These are phyloP conservation scores for Candida namnaoensis DNA, from an alignment of 805 yeast genomes.

Conservation along the genomic window DNA sequence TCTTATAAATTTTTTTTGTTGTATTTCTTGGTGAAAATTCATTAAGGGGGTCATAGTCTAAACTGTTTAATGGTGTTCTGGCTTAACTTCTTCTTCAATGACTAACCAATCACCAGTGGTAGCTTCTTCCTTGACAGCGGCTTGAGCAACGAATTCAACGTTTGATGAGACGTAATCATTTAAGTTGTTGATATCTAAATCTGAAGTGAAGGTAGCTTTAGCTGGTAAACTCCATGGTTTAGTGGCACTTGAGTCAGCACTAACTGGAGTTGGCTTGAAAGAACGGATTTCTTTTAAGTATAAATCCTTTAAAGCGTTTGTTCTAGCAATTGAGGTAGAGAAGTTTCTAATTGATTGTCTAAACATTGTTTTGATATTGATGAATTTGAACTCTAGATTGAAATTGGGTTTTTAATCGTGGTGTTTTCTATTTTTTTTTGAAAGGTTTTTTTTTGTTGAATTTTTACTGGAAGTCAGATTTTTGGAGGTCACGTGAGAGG, in stretches of 20 bases:
- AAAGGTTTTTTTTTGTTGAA: neutral
- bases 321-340: conserved; percentile 24
- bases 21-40: neutral
- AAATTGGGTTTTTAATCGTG: neutral
- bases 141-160: conserved; percentile 68
- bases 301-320: conserved; percentile 69
- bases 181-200: conserved; percentile 58
- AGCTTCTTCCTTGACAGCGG: conserved; percentile 33
- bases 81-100: conserved; percentile 59
- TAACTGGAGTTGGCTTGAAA: conserved; percentile 75
- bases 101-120: conserved; percentile 72
- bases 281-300: conserved; percentile 81
- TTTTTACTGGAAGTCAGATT: neutral
- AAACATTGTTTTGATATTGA: conserved; percentile 1
- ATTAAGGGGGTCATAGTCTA: neutral
- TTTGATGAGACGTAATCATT: conserved; percentile 58
- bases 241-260: conserved; percentile 64
- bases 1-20: too few species aligned
- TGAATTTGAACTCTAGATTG: conserved; percentile 5
- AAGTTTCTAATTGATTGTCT: conserved; percentile 24
- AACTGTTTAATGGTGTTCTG: conserved; percentile 32
- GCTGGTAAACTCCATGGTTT: conserved; percentile 78
- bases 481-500: neutral
- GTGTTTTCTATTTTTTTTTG: conserved; percentile 9
- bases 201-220: conserved; percentile 62